These are phyloP conservation scores for Ceriops zippeliana DNA, from an alignment of 345 rosid species.

Conservation along the genomic window DNA sequence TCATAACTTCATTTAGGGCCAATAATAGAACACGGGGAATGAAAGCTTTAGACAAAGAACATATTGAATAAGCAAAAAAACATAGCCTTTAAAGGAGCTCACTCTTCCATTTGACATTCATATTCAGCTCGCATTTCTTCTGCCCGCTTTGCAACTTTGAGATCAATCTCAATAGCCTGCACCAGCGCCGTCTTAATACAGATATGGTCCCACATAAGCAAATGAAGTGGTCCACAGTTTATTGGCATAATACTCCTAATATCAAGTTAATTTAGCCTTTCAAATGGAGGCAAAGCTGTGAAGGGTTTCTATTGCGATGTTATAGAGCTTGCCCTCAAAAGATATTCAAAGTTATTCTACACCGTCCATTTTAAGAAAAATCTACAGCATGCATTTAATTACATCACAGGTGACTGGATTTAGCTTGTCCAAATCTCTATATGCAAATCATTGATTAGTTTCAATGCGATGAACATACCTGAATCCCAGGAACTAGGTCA, in stretches of 20 bases:
- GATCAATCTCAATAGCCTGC: conserved; percentile 24
- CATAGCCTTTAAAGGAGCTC: background rate
- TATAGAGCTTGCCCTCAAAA: too few relatives aligned
- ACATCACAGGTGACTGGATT: background rate
- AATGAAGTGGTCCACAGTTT: too few relatives aligned
- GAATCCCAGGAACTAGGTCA: conserved; percentile 39
- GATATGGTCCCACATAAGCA: background rate
- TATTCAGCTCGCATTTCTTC: conserved; percentile 25
- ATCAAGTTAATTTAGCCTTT: too few relatives aligned
- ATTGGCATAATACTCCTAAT: too few relatives aligned
- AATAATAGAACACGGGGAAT: background rate
- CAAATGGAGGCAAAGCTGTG: too few relatives aligned
- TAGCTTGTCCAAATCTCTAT: background rate
- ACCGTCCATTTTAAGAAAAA: too few relatives aligned
- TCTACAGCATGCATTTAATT: too few relatives aligned
- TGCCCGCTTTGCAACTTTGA: conserved; percentile 23
- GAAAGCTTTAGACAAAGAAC: background rate
- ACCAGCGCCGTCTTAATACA: background rate
- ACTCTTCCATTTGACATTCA: conserved; percentile 36
- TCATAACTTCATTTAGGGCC: too few relatives aligned
- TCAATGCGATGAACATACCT: conserved; percentile 33
- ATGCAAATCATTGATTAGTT: background rate
- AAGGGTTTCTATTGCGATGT: too few relatives aligned
- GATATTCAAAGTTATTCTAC: too few relatives aligned
- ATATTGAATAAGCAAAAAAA: background rate